Evolutionary conservation across 371 early-diverging fungal genomes (phyloP).

Genomic region (Apophysomyces variabilis): DNA sequence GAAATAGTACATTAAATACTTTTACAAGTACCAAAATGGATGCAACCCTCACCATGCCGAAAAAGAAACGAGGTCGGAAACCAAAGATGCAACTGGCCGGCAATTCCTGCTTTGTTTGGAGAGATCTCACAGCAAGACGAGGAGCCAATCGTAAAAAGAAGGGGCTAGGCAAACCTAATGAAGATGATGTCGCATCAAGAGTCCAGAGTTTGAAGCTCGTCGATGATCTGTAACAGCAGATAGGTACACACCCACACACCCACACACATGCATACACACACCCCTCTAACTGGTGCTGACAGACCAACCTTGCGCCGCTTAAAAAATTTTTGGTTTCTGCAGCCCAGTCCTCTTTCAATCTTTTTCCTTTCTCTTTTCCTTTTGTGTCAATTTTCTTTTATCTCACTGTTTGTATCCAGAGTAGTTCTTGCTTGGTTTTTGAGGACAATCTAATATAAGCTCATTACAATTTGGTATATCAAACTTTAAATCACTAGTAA

Average conservation of each 20-base stretch:
- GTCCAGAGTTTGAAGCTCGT: slow-evolving; percentile 13
- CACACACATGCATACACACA: too few relatives aligned
- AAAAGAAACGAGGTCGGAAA: slow-evolving; percentile 53
- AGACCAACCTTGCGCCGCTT: too few relatives aligned
- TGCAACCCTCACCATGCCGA: slow-evolving; percentile 45
- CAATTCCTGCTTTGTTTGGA: slow-evolving; percentile 57
- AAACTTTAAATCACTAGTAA: too few relatives aligned
- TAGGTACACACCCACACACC: background rate
- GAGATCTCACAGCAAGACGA: slow-evolving; percentile 44
- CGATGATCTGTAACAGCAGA: slow-evolving; percentile 5
- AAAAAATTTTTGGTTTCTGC: too few relatives aligned
- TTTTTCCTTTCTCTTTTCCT: too few relatives aligned
- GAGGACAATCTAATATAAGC: too few relatives aligned
- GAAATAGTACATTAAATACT: slow-evolving; percentile 25
- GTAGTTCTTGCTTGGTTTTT: too few relatives aligned
- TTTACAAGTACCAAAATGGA: slow-evolving; percentile 49
- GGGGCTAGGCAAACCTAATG: slow-evolving; percentile 5
- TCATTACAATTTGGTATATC: too few relatives aligned
- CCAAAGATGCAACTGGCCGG: slow-evolving; percentile 52
- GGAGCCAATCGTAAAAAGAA: slow-evolving; percentile 36
- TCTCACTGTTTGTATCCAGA: too few relatives aligned
- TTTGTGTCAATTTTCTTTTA: too few relatives aligned
- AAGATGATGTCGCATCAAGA: slow-evolving; percentile 5
- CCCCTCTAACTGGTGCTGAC: too few relatives aligned
- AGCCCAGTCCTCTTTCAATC: too few relatives aligned